Evolutionary conservation across 345 rosid genomes (phyloP).

Genomic region (Lumnitzera littorea): DNA sequence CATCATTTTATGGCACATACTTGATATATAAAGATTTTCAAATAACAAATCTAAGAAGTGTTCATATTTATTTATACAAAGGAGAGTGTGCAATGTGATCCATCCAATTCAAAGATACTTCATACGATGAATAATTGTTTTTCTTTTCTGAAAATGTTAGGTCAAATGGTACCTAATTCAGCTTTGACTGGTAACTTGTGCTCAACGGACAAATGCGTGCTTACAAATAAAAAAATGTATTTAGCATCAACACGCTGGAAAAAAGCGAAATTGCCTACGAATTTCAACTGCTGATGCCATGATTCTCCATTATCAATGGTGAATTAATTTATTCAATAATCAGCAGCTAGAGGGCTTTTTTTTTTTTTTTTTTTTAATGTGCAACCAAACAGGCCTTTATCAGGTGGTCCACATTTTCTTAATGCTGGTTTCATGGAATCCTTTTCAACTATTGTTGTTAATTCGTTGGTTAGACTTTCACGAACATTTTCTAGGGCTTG

Average conservation of each 20-base stretch:
- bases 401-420: slow-evolving; percentile 35
- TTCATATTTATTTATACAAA: too few species aligned
- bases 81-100: background rate
- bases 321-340: slow-evolving; percentile 10
- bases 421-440: slow-evolving; percentile 26
- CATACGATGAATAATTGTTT: background rate
- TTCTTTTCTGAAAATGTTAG: slow-evolving; percentile 17
- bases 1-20: too few species aligned
- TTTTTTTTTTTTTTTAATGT: slow-evolving; percentile 8
- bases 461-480: slow-evolving; percentile 24
- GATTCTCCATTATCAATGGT: slow-evolving; percentile 38
- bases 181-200: slow-evolving; percentile 18
- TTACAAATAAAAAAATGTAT: slow-evolving; percentile 2
- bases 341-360: background rate
- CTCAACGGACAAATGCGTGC: slow-evolving; percentile 25
- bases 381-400: slow-evolving; percentile 22
- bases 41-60: too few species aligned
- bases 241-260: slow-evolving; percentile 3
- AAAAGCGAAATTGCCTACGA: slow-evolving; percentile 21
- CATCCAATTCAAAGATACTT: background rate
- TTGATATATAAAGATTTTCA: too few species aligned
- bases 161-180: slow-evolving; percentile 32
- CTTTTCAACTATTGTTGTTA: slow-evolving; percentile 28
- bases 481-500: background rate
- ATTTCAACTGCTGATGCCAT: slow-evolving; percentile 32